Evolutionary conservation across 176 grass and related monocot genomes (phyloP), one percentile per base, ranked within the genome.

Genomic region (Stipa capillata): DNA sequence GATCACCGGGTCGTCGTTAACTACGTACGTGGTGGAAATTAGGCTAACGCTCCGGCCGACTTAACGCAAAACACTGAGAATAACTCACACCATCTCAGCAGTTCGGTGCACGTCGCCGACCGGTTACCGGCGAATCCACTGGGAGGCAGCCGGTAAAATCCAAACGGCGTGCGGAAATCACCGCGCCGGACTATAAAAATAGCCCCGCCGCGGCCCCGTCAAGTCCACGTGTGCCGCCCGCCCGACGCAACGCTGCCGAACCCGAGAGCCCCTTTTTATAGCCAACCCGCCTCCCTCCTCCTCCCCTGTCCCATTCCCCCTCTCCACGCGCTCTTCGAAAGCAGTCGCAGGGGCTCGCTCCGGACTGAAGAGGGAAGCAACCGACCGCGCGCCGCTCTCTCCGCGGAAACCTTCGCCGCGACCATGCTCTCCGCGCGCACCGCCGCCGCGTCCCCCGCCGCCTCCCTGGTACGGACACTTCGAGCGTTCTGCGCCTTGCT

Each of bases 341-440:
- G 41, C 45, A 50, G 31, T 34, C 10, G 42, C 31, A 35, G 20
- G 14, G 25, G 36, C 69, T 57, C 40, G n/a, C 34, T 62, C 66
- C 81, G 63, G 63, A 13, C 63, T 8, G 34, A 34, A 17, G 20
- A 51, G 76, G 60, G 50, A 84, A 35, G 59, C 72, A 11, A 29
- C 77, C 78, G 15, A 16, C 34, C 47, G 47, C 43, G 48, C 63
- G 25, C 33, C 49, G 64, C 66, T 6, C 40, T 20, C 24, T 23
- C 64, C 73, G 65, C 42, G 40, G 73, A 79, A n/a, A n/a, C n/a
- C n/a, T 18, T 71, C 63, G 77, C 61, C 70, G 76, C n/a, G n/a
- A n/a, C 52, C 82, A 89, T 89, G 87, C 37, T 89, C 5, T 81
- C 71, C 64, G 55, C 87, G 21, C 77, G 72, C 31, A 6, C 87